phyloP scores from a whole-genome alignment of 192 early-diverging fungal genomes.

The Rhizoclosmatium sp. region DNA sequence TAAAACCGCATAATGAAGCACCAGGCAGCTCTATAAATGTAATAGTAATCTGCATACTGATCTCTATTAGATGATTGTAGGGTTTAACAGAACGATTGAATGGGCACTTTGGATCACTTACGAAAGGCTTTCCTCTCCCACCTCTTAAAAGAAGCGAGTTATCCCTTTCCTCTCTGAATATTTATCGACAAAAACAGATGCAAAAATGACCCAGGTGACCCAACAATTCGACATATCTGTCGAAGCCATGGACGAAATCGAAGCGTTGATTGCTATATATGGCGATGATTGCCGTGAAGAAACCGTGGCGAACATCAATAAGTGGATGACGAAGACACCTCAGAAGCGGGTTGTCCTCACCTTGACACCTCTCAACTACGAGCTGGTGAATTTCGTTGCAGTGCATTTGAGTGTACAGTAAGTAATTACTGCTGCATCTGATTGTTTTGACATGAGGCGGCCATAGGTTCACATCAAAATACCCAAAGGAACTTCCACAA shows the following conservation, averaged over 20 bases:
- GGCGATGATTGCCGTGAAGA: slow-evolving; percentile 10
- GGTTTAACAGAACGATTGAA: too few relatives aligned
- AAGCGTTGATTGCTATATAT: slow-evolving; percentile 20
- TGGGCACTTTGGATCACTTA: too few relatives aligned
- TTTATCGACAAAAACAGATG: too few relatives aligned
- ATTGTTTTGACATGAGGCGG: background rate
- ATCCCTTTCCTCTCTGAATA: too few relatives aligned
- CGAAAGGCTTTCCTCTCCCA: too few relatives aligned
- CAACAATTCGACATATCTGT: background rate
- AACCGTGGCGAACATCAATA: slow-evolving; percentile 2
- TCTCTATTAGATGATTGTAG: too few relatives aligned
- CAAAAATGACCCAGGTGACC: background rate
- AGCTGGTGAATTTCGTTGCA: slow-evolving; percentile 33
- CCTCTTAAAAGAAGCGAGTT: too few relatives aligned
- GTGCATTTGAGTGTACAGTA: slow-evolving; percentile 30
- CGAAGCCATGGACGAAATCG: slow-evolving; percentile 18
- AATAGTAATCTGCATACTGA: too few relatives aligned
- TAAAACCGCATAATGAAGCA: too few relatives aligned
- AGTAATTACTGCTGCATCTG: background rate
- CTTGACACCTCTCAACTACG: slow-evolving; percentile 17
- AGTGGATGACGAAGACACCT: slow-evolving; percentile 1
- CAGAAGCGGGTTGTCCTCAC: slow-evolving; percentile 2
- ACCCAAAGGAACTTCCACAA: slow-evolving; percentile 36
- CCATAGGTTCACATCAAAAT: slow-evolving; percentile 34
- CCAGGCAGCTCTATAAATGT: too few relatives aligned